A percentile compares a stretch with the other conserved stretches of the same genome.
Evolutionary conservation across 805 yeast genomes (phyloP).

Genomic region (Ogataea nakhonphanomensis): DNA sequence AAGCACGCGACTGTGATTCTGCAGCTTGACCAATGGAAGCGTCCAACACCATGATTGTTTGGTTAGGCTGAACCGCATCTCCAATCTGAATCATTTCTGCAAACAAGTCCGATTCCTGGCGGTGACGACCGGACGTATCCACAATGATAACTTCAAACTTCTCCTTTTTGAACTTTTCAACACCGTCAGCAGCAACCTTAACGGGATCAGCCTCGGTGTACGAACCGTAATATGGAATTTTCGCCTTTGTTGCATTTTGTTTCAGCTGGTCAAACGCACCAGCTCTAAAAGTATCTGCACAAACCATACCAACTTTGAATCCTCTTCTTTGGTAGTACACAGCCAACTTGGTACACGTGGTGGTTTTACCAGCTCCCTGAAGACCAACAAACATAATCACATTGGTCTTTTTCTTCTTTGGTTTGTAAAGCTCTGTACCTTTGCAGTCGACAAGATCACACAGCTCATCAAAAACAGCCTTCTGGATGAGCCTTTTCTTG

Average conservation of each 20-base stretch:
- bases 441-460: slow-evolving; percentile 78
- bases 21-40: slow-evolving; percentile 99
- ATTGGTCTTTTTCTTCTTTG: slow-evolving; percentile 74
- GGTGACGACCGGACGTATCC: slow-evolving; percentile 97
- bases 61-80: slow-evolving; percentile 84
- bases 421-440: slow-evolving; percentile 52
- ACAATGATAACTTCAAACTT: slow-evolving; percentile 91
- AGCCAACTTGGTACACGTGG: slow-evolving; percentile 94
- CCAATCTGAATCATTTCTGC: slow-evolving; percentile 94
- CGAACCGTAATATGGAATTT: slow-evolving; percentile 91
- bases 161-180: slow-evolving; percentile 83
- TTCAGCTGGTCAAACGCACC: slow-evolving; percentile 99
- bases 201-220: slow-evolving; percentile 96
- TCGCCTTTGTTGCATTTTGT: slow-evolving; percentile 94
- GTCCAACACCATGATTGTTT: slow-evolving; percentile 95
- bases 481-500: slow-evolving; percentile 78
- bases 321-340: slow-evolving; percentile 92
- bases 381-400: slow-evolving; percentile 97
- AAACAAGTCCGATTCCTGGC: slow-evolving; percentile 87
- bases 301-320: slow-evolving; percentile 90
- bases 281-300: slow-evolving; percentile 99
- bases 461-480: slow-evolving; percentile 91
- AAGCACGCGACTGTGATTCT: slow-evolving; percentile 89
- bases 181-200: slow-evolving; percentile 87
- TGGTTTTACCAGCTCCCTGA: slow-evolving; percentile 98